Percentiles rank a stretch among this genome's conserved stretches.
phyloP scores from a whole-genome alignment of 164 flowering plant species.

The Paratinospora sagittata region DNA sequence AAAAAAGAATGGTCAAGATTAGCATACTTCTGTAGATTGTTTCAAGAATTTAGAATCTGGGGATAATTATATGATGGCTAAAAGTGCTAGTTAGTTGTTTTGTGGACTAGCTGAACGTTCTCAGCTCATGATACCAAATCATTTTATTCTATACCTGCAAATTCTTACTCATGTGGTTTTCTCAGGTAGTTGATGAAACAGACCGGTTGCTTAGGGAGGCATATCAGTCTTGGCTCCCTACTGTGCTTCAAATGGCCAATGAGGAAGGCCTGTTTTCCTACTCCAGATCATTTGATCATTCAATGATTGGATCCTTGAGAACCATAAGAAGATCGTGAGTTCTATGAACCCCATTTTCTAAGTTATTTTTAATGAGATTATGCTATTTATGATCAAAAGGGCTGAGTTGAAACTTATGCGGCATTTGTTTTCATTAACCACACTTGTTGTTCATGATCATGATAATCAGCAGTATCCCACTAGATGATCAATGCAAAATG shows the following conservation, averaged over 20 bases:
- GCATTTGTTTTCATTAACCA: too few species aligned
- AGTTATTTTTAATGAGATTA: not conserved
- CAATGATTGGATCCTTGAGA: constrained; percentile 46
- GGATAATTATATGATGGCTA: not conserved
- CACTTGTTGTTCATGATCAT: too few species aligned
- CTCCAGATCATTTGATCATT: constrained; percentile 14
- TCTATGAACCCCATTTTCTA: constrained; percentile 1
- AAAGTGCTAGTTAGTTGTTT: not conserved
- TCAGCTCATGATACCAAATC: not conserved
- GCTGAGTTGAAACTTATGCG: too few species aligned
- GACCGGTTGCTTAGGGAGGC: constrained; percentile 83
- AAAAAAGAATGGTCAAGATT: not conserved
- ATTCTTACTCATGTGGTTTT: not conserved
- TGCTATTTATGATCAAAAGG: not conserved
- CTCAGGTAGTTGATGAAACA: constrained; percentile 92
- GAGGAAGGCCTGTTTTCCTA: constrained; percentile 24
- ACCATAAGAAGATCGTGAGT: constrained; percentile 69
- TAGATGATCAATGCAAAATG: too few species aligned
- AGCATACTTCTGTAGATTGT: not conserved
- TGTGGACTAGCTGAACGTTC: not conserved
- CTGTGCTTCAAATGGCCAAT: constrained; percentile 52
- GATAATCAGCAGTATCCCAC: too few species aligned
- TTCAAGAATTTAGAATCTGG: not conserved
- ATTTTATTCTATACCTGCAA: not conserved
- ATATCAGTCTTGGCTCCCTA: constrained; percentile 92